Percentiles rank a stretch among this genome's conserved stretches.
Conservation (phyloP, 2,329 filamentous ascomycete genomes). For the Arthroderma uncinatum region DNA sequence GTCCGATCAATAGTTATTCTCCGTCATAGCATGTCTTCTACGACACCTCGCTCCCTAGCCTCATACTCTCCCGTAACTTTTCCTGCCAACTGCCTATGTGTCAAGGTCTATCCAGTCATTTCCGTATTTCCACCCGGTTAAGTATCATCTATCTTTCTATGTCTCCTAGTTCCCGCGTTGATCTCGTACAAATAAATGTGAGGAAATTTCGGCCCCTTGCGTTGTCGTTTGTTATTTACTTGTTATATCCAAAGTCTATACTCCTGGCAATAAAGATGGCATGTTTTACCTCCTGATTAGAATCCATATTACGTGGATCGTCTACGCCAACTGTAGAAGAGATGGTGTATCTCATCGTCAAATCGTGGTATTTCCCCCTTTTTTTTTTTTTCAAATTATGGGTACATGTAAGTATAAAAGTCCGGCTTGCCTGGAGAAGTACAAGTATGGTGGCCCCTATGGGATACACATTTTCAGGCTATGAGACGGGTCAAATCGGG, state of each 20-base stretch:
- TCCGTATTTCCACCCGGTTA: background rate
- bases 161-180: background rate
- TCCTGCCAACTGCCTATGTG: background rate
- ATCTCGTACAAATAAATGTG: background rate
- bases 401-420: background rate
- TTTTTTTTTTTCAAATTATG: conserved; percentile 1
- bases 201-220: background rate
- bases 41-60: background rate
- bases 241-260: no score
- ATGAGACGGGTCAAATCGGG: background rate
- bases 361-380: background rate
- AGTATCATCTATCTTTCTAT: background rate
- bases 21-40: background rate
- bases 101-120: background rate
- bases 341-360: background rate
- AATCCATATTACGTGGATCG: background rate
- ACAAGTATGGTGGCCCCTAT: background rate
- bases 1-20: background rate
- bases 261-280: no score
- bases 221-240: no score
- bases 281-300: background rate
- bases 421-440: background rate
- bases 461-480: background rate
- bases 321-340: background rate
- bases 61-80: background rate